These are phyloP conservation scores for Volutella citrinella DNA, from an alignment of 2,329 filamentous ascomycete species.

Conservation along the genomic window DNA sequence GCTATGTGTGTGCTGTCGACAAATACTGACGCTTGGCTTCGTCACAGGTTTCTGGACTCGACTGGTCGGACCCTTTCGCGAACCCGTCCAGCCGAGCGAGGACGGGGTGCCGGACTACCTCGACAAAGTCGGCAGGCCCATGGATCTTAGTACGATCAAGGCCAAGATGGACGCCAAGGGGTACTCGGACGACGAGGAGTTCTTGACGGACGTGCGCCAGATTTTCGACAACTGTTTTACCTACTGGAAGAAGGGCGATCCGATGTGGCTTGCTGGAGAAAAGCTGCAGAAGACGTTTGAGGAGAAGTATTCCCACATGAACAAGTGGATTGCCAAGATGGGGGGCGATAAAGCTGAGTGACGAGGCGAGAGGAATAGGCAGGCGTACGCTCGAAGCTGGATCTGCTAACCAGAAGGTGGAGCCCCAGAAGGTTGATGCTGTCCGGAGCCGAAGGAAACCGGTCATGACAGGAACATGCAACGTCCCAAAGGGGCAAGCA, in stretches of 20 bases:
- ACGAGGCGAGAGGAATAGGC: not conserved
- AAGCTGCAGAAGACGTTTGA: conserved; percentile 57
- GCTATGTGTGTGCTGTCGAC: too few species aligned
- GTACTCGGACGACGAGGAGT: conserved; percentile 52
- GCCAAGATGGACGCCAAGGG: conserved; percentile 53
- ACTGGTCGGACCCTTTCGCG: conserved; percentile 60
- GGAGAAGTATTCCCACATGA: conserved; percentile 57
- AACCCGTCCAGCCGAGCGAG: conserved; percentile 54
- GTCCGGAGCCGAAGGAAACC: too few species aligned
- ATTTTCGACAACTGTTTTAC: conserved; percentile 63
- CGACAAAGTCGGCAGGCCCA: conserved; percentile 57
- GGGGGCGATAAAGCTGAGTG: conserved; percentile 35
- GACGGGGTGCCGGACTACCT: conserved; percentile 62
- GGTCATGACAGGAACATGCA: too few species aligned
- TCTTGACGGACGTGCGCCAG: conserved; percentile 55
- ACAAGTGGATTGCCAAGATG: conserved; percentile 58
- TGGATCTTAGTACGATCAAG: conserved; percentile 62
- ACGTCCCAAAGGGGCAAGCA: too few species aligned
- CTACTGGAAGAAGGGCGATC: conserved; percentile 57
- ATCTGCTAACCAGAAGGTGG: too few species aligned
- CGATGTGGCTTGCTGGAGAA: conserved; percentile 54
- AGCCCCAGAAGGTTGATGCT: too few species aligned
- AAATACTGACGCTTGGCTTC: too few species aligned
- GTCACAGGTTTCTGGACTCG: conserved; percentile 61
- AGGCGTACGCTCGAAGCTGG: too few species aligned